Evolutionary conservation across 208 protist species (phyloP).

Genomic region (Leishmania tropica): DNA sequence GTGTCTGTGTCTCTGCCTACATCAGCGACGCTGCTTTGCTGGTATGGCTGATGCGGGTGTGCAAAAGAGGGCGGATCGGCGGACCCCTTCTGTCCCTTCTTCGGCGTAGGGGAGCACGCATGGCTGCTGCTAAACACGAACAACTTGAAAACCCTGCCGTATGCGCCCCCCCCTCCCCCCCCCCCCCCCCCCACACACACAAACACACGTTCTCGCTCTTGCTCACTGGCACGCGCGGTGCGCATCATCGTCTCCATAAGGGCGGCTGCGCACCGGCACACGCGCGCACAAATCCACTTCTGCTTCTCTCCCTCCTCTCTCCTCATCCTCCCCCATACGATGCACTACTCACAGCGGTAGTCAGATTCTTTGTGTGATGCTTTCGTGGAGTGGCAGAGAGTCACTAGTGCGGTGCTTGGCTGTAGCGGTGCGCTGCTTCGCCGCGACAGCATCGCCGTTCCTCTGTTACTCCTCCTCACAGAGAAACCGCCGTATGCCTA

Average conservation of each 20-base stretch:
- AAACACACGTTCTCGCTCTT: too few species aligned
- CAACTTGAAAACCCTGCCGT: background rate
- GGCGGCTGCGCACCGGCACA: too few species aligned
- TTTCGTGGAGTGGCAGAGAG: background rate
- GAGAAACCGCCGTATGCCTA: background rate
- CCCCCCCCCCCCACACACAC: too few species aligned
- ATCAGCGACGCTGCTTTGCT: background rate
- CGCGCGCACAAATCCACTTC: background rate
- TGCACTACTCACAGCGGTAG: background rate
- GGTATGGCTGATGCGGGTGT: background rate
- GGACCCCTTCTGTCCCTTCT: background rate
- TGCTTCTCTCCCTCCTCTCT: background rate
- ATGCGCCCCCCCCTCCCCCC: background rate
- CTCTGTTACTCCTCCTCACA: slow-evolving; percentile 2
- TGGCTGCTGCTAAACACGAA: background rate
- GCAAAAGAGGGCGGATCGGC: background rate
- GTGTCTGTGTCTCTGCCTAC: background rate
- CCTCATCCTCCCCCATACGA: background rate
- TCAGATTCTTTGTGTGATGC: background rate
- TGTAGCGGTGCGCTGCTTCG: background rate
- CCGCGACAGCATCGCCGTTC: background rate
- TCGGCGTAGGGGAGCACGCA: background rate
- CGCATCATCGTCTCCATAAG: too few species aligned
- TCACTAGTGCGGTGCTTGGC: slow-evolving; percentile 1
- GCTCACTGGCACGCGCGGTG: background rate